Evolutionary conservation across 2,329 filamentous ascomycete genomes (phyloP).

Genomic region (Lasiodiplodia gonubiensis): DNA sequence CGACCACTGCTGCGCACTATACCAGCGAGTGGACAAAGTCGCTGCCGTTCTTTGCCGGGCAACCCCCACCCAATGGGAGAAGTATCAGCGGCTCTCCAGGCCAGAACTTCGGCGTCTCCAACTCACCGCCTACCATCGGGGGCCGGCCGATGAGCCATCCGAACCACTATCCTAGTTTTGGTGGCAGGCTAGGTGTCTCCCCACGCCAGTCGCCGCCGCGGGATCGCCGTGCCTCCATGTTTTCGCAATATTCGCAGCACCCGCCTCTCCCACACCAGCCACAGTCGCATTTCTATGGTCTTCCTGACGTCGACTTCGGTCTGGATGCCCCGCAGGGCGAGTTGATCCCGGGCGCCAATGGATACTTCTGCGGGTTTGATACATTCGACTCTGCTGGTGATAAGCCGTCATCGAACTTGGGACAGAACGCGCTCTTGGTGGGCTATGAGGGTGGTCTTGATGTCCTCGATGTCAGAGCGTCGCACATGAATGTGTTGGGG

Average conservation of each 20-base stretch:
- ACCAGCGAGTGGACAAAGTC: slow-evolving; percentile 56
- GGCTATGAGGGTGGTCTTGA: slow-evolving; percentile 83
- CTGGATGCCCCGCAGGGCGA: slow-evolving; percentile 54
- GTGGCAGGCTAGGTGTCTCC: slow-evolving; percentile 45
- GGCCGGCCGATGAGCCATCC: slow-evolving; percentile 52
- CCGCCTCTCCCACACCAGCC: slow-evolving; percentile 76
- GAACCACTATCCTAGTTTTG: slow-evolving; percentile 52
- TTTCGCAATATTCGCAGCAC: slow-evolving; percentile 57
- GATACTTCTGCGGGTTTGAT: slow-evolving; percentile 84
- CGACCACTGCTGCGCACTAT: slow-evolving; percentile 45
- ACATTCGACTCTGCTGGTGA: slow-evolving; percentile 60
- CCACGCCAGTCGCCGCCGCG: slow-evolving; percentile 43
- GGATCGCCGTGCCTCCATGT: slow-evolving; percentile 58
- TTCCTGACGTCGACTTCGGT: slow-evolving; percentile 72
- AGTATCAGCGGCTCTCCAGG: slow-evolving; percentile 52
- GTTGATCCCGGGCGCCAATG: slow-evolving; percentile 68
- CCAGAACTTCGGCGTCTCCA: slow-evolving; percentile 43
- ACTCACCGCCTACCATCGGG: slow-evolving; percentile 41
- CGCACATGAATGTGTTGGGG: slow-evolving; percentile 71
- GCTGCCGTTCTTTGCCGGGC: slow-evolving; percentile 50
- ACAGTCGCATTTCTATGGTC: slow-evolving; percentile 77
- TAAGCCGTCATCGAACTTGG: slow-evolving; percentile 48
- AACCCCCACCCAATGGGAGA: slow-evolving; percentile 48
- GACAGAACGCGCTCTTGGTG: slow-evolving; percentile 72
- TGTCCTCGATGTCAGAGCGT: slow-evolving; percentile 74